These are phyloP conservation scores for Harringtonia lauricola DNA, from an alignment of 2,329 filamentous ascomycete genomes.

Conservation along the genomic window DNA sequence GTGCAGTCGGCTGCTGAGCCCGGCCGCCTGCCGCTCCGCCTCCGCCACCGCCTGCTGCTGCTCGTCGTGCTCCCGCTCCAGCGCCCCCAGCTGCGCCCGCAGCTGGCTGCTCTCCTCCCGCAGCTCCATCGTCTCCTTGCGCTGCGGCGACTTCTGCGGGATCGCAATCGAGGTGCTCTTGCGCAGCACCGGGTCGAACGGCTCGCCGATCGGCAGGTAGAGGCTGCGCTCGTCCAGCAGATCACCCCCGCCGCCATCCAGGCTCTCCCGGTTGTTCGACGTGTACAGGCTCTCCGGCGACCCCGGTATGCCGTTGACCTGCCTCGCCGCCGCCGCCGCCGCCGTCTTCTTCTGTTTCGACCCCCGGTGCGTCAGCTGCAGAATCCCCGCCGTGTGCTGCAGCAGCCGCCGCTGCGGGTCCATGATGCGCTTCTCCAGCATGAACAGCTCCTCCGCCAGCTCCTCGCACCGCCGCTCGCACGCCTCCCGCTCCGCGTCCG, in stretches of 20 bases:
- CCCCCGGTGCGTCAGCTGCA: conserved; percentile 79
- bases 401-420: conserved; percentile 66
- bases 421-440: conserved; percentile 65
- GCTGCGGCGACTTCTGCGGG: conserved; percentile 44
- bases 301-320: conserved; percentile 51
- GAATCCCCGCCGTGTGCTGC: conserved; percentile 83
- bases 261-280: conserved; percentile 47
- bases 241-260: conserved; percentile 33
- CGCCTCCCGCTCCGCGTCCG: conserved; percentile 62
- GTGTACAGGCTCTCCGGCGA: conserved; percentile 70
- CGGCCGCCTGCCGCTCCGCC: conserved; percentile 55
- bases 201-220: conserved; percentile 62
- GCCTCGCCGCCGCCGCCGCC: conserved; percentile 25
- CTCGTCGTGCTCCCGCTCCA: conserved; percentile 23
- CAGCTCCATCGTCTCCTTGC: conserved; percentile 40
- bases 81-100: conserved; percentile 22
- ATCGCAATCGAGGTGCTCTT: conserved; percentile 39
- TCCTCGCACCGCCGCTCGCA: conserved; percentile 79
- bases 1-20: conserved; percentile 55
- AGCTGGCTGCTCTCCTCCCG: conserved; percentile 28
- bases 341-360: conserved; percentile 35
- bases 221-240: conserved; percentile 70
- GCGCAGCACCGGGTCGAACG: conserved; percentile 43
- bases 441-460: conserved; percentile 68
- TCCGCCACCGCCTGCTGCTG: conserved; percentile 43